Base-by-base conservation (phyloP, 805 yeast species). In the Suhomyces tanzawaensis region DNA sequence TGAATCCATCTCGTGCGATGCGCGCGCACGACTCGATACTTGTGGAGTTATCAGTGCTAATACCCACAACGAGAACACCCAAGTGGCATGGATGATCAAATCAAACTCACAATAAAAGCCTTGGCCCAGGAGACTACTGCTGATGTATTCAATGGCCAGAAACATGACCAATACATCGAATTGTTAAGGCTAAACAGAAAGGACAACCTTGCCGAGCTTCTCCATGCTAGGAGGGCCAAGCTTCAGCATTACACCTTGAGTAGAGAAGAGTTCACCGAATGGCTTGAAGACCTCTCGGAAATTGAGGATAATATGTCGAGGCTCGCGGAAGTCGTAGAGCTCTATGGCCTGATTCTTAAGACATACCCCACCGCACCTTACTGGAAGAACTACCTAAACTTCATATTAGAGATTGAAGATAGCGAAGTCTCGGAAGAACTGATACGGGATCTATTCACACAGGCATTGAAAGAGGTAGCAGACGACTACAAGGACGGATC, bases 401-500 rank as follows among this genome's bases (percentile, higher is more conserved):
- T 42, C 23, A 32, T 36, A n/a, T 32, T 32, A 13, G 18, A 29
- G 16, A 34, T 28, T 13, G 39, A 41, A 15, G 17, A 21, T 14
- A 15, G 18, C 30, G n/a, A 19, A 19, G 3, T 23, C 13, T 14
- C 37, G 5, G 13, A 19, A 16, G 25, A 30, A n/a, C 7, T 22
- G 18, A 12, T 39, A 19, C 31, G 44, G 13, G 36, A 36, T 2
- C 30, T 52, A 4, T 46, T 56, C 13, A 32, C 47, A 8, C 23
- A 36, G 7, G 60, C 65, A 8, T 44, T 61, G 32, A 29, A 45
- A 3, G 52, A 50, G 14, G 50, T 55, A 2, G 52, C 46, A 5
- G 35, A 51, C 32, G 72, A 66, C 38, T 65, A 48, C 33, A 28
- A 23, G 4, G 36, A 47, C 7, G 43, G 60, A 26, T 34, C 47